These are phyloP conservation scores for Brassica hybrid DNA, from an alignment of 441 rosid genomes.

Conservation along the genomic window DNA sequence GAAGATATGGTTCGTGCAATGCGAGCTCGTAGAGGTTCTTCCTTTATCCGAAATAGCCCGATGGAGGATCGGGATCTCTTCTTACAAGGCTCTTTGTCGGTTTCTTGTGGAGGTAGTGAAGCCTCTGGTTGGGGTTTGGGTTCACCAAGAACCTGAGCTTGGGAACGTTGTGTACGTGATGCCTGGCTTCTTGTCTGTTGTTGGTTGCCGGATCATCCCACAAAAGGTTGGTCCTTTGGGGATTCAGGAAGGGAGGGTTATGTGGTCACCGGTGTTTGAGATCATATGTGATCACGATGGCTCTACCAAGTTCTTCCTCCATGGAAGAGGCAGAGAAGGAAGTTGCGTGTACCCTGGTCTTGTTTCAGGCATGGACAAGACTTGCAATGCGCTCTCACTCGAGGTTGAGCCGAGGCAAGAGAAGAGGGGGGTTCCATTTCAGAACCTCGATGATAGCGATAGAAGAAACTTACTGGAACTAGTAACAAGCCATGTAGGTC, in stretches of 20 bases:
- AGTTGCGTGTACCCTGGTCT: not conserved
- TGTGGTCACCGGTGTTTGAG: slow-evolving; percentile 89
- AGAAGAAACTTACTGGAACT: not conserved
- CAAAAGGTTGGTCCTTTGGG: slow-evolving; percentile 85
- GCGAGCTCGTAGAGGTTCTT: slow-evolving; percentile 60
- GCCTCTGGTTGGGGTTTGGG: slow-evolving; percentile 85
- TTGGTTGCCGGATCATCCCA: slow-evolving; percentile 81
- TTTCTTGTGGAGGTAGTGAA: slow-evolving; percentile 60
- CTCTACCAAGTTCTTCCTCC: slow-evolving; percentile 43
- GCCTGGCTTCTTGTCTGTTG: slow-evolving; percentile 82
- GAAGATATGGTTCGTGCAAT: slow-evolving; percentile 73
- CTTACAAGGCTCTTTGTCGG: slow-evolving; percentile 68
- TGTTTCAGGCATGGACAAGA: not conserved
- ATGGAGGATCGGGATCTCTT: slow-evolving; percentile 71
- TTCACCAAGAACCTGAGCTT: slow-evolving; percentile 86
- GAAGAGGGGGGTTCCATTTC: not conserved
- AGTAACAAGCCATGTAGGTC: not conserved
- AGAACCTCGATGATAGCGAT: not conserved
- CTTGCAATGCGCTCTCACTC: not conserved
- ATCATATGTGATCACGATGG: slow-evolving; percentile 68
- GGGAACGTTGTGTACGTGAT: slow-evolving; percentile 85
- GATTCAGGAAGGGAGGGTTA: slow-evolving; percentile 70
- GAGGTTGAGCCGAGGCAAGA: not conserved
- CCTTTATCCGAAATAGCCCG: slow-evolving; percentile 59
- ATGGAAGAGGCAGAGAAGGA: not conserved